Base-by-base conservation (phyloP, 225 moss, liverwort and hornwort species). In the Climacium dendroides region DNA sequence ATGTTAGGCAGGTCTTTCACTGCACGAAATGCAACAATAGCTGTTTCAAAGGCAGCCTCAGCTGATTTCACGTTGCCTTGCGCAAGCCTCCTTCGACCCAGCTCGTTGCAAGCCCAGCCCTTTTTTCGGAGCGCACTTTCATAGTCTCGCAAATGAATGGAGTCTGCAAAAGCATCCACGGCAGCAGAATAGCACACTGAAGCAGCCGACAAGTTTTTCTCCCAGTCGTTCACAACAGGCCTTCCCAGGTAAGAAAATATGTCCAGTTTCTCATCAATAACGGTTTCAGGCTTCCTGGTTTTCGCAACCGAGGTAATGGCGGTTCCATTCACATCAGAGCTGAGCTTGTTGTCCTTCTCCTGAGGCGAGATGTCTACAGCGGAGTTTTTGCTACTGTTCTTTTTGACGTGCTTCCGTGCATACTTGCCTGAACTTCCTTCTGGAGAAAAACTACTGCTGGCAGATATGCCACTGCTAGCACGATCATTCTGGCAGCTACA, bases 401-500 rank as follows among this genome's bases (percentile, higher is more conserved):
- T 97, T 91, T 93, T 98, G 78, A 53, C 87, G 60, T 89, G 95
- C 88, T 94, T 95, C 25, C 93, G 90, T 57, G 84, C 89, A 76
- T 93, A 93, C 60, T 96, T 97, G 15, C 80, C 90, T 73, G 87
- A 65, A 85, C 28, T 87, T 58, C 79, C 85, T 41, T 82, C 84
- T 12, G 69, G 86, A 35, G 85, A 88, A 70, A 88, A 80, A 77
- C 87, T 92, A 61, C 94, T 94, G 88, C 95, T 99, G 70, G 99
- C 97, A 93, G 96, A 96, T 69, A 89, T 89, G 53, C 99, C 99
- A 91, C 99, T 97, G 58, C 96, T 97, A 34, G 97, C 99, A 89
- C 97, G 91, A 87, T 97, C 97, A 93, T 92, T 97, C 87, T 96
- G 94, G 87, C 99, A 99, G 82, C 97, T 99, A 85, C 97, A 99